These are phyloP conservation scores for Pythium folliculosum DNA, from an alignment of 352 stramenopile genomes.

Conservation along the genomic window DNA sequence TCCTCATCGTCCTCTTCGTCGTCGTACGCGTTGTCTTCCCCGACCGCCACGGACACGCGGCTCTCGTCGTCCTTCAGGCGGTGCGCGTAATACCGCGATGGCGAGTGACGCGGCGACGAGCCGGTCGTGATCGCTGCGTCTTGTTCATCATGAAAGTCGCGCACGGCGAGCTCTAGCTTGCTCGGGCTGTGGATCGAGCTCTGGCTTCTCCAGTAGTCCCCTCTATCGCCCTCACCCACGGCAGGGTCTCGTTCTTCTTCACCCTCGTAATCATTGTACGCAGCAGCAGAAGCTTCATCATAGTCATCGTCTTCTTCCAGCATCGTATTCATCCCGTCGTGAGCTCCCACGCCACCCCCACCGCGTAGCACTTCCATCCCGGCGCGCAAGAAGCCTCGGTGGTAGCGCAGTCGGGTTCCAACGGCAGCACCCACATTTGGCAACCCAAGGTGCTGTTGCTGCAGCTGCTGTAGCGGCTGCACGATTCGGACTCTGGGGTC, in stretches of 20 bases:
- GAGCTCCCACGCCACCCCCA: background rate
- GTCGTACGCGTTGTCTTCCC: slow-evolving; percentile 15
- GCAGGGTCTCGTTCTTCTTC: slow-evolving; percentile 1
- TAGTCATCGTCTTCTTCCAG: slow-evolving; percentile 24
- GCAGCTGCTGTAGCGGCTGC: background rate
- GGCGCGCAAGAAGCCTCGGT: slow-evolving; percentile 54
- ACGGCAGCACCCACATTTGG: background rate
- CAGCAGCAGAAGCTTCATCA: background rate
- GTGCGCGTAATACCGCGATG: slow-evolving; percentile 28
- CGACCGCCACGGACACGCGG: slow-evolving; percentile 15
- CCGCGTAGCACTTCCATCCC: slow-evolving; percentile 63
- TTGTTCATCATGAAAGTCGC: slow-evolving; percentile 35
- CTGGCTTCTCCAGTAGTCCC: slow-evolving; percentile 6
- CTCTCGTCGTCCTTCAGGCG: slow-evolving; percentile 40
- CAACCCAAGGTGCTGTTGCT: background rate
- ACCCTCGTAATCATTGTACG: slow-evolving; percentile 3
- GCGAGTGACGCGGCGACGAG: background rate
- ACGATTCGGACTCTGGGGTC: slow-evolving; percentile 5
- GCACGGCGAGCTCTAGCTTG: slow-evolving; percentile 39
- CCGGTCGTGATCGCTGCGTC: slow-evolving; percentile 5
- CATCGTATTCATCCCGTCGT: slow-evolving; percentile 12
- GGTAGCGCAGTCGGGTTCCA: slow-evolving; percentile 36
- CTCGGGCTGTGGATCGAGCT: slow-evolving; percentile 33
- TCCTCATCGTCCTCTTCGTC: slow-evolving; percentile 12
- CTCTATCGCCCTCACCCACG: background rate